A percentile compares a stretch with the other conserved stretches of the same genome.
These are phyloP conservation scores for Vanilla planifolia DNA, from an alignment of 106 monocot genomes.

Conservation along the genomic window DNA sequence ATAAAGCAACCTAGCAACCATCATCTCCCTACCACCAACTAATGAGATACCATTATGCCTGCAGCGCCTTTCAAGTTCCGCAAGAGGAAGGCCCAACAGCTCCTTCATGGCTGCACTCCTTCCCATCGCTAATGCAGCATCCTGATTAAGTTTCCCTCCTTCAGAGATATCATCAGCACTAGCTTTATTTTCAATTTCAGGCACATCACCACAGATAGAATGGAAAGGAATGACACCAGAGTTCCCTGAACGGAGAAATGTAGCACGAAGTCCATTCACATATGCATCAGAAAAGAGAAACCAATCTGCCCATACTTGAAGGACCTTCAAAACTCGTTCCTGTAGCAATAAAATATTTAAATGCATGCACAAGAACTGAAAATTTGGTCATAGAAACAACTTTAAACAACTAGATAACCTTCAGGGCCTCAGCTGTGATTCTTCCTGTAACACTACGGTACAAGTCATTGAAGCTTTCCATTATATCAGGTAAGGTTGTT, in stretches of 20 bases:
- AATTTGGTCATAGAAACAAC: neutral
- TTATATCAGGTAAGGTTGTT: conserved; percentile 79
- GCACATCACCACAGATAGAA: conserved; percentile 86
- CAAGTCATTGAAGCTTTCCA: conserved; percentile 98
- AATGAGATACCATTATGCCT: conserved; percentile 94
- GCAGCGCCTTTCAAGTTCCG: conserved; percentile 92
- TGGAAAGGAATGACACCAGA: conserved; percentile 85
- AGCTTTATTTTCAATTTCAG: conserved; percentile 68
- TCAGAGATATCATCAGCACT: conserved; percentile 48
- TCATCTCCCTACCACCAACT: conserved; percentile 87
- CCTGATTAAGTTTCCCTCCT: conserved; percentile 57
- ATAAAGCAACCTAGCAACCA: conserved; percentile 92
- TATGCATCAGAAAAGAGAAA: conserved; percentile 99
- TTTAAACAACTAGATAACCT: conserved; percentile 33
- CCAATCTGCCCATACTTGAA: conserved; percentile 99
- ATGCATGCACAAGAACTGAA: conserved; percentile 1
- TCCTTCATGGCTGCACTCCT: conserved; percentile 87
- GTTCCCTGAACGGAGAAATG: conserved; percentile 85
- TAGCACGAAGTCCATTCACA: conserved; percentile 77
- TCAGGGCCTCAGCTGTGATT: conserved; percentile 96
- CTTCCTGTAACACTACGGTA: conserved; percentile 95
- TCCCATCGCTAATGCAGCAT: conserved; percentile 93
- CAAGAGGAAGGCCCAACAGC: conserved; percentile 72
- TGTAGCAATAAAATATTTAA: conserved; percentile 20
- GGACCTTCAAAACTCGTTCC: conserved; percentile 94